phyloP scores from a whole-genome alignment of 164 flowering plant species.

The Chimonanthus praecox region DNA sequence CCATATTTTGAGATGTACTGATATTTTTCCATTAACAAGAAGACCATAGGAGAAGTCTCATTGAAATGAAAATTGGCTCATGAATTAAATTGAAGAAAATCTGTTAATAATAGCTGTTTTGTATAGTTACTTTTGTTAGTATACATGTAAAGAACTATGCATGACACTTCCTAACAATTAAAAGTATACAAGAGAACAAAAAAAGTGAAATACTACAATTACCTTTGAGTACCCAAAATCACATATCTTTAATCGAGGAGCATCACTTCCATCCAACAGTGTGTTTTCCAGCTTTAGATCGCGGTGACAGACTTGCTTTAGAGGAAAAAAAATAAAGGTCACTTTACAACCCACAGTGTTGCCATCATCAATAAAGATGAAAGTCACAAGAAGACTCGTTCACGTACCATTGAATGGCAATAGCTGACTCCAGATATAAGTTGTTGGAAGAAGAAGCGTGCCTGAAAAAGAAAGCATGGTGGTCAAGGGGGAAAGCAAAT shows the following conservation, averaged over 20 bases:
- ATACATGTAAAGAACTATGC: background rate
- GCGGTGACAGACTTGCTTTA: constrained; percentile 91
- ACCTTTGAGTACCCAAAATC: constrained; percentile 99
- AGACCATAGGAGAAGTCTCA: background rate
- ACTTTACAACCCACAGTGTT: background rate
- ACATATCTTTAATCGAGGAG: constrained; percentile 89
- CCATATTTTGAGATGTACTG: background rate
- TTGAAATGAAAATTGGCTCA: background rate
- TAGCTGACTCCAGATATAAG: constrained; percentile 91
- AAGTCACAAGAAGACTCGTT: background rate
- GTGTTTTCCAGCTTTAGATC: constrained; percentile 91
- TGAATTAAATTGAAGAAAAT: background rate
- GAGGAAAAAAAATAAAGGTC: constrained; percentile 1
- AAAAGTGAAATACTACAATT: background rate
- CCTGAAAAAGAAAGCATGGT: constrained; percentile 34
- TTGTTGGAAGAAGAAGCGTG: constrained; percentile 91
- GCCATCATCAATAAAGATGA: background rate
- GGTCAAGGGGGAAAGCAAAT: background rate
- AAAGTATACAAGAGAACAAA: background rate
- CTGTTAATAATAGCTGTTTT: background rate
- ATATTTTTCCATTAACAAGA: background rate
- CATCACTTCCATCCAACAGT: constrained; percentile 83
- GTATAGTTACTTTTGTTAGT: background rate
- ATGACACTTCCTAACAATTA: background rate
- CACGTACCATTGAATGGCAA: constrained; percentile 78